Percentiles rank a stretch among this genome's conserved stretches.
phyloP scores from a whole-genome alignment of 805 yeast species.

The Isabelozyma pseudorhagii region DNA sequence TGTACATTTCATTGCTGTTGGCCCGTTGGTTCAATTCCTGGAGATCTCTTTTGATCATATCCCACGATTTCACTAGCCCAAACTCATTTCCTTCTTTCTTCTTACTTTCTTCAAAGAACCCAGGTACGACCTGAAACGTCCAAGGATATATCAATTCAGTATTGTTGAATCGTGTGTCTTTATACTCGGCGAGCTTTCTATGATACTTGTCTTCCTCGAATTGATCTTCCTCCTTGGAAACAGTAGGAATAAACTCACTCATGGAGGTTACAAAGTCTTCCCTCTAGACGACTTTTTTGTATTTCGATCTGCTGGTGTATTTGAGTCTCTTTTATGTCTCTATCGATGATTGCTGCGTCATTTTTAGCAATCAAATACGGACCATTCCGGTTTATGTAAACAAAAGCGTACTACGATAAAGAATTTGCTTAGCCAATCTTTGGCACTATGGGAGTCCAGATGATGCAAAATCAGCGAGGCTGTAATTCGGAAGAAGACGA shows the following conservation, averaged over 20 bases:
- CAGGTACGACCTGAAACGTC: constrained; percentile 47
- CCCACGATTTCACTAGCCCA: constrained; percentile 45
- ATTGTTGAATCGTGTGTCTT: neutral
- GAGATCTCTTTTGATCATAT: constrained; percentile 27
- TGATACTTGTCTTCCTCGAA: constrained; percentile 10
- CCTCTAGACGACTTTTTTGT: no score
- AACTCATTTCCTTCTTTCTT: constrained; percentile 40
- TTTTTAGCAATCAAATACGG: neutral
- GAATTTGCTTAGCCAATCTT: no score
- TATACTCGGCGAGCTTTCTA: constrained; percentile 5
- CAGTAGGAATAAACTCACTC: neutral
- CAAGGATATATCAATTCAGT: constrained; percentile 32
- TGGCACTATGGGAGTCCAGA: no score
- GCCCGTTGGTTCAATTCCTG: constrained; percentile 32
- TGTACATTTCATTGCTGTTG: constrained; percentile 37
- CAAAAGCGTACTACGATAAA: no score
- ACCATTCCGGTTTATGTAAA: neutral
- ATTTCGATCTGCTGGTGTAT: no score
- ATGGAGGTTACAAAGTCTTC: neutral
- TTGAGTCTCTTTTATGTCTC: neutral
- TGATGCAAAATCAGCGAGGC: no score
- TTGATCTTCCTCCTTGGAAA: neutral
- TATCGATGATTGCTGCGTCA: neutral
- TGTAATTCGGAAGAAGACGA: no score
- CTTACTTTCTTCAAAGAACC: constrained; percentile 38